Evolutionary conservation across 306 rosid genomes (phyloP), one percentile per base, ranked within the genome.

Genomic region (Prunus campanulata): DNA sequence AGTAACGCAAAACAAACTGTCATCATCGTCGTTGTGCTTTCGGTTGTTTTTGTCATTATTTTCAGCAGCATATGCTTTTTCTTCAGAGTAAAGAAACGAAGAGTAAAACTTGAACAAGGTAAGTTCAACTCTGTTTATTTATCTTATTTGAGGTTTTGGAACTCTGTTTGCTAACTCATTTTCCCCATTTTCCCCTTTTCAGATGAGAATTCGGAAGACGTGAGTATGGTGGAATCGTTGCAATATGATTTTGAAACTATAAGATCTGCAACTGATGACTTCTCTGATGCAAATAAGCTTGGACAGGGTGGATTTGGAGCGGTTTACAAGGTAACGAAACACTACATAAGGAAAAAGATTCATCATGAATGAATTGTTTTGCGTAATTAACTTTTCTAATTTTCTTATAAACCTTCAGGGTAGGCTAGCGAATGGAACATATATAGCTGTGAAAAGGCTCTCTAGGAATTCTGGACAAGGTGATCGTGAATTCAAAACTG

Each of bases 301-400:
- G 91, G 94, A 70, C 71, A 78, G 77, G 91, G 91, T 42, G 88
- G 90, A 49, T 87, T 87, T 78, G 93, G 91, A 39, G 46, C 74
- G 29, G 87, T 85, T 66, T 89, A 85, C 74, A 89, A 79, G 87
- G 91, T 87, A 87, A 54, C 27, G 20, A 10, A 6, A 30, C n/a
- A n/a, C n/a, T n/a, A n/a, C n/a, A n/a, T n/a, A n/a, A n/a, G n/a
- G n/a, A n/a, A n/a, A n/a, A n/a, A n/a, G n/a, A n/a, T n/a, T n/a
- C n/a, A n/a, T n/a, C n/a, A n/a, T n/a, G n/a, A n/a, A n/a, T n/a
- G n/a, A n/a, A n/a, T n/a, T n/a, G n/a, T n/a, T n/a, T n/a, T n/a
- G n/a, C n/a, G n/a, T n/a, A n/a, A n/a, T n/a, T n/a, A n/a, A n/a
- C n/a, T n/a, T n/a, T n/a, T n/a, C n/a, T n/a, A n/a, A n/a, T n/a